Percentiles rank a stretch among this genome's conserved stretches.
Conservation (phyloP, 345 rosid species). For the Moringa oleifera region DNA sequence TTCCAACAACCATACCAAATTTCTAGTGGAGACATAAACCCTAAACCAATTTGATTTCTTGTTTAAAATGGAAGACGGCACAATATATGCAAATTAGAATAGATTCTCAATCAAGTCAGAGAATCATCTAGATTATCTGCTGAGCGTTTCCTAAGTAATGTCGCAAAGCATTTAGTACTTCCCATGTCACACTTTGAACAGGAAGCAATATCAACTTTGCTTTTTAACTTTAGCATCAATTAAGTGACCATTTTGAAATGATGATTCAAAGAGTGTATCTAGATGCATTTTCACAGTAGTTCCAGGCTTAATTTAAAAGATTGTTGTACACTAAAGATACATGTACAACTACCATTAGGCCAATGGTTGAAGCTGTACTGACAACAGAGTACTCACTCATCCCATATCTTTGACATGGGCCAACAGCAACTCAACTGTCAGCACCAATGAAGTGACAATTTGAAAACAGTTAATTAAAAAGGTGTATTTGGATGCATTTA, state of each 20-base stretch:
- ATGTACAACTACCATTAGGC: background rate
- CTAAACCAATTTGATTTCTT: too few species aligned
- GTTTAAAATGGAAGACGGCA: background rate
- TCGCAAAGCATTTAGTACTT: slow-evolving; percentile 46
- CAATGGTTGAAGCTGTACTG: background rate
- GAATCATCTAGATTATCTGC: background rate
- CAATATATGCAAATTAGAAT: background rate
- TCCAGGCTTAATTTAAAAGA: background rate
- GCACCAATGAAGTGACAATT: slow-evolving; percentile 32
- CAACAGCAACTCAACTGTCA: slow-evolving; percentile 30
- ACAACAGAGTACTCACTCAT: slow-evolving; percentile 24
- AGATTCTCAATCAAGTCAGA: background rate
- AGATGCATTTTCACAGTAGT: slow-evolving; percentile 42
- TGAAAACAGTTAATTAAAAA: slow-evolving; percentile 17
- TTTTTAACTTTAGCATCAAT: slow-evolving; percentile 61
- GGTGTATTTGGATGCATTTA: slow-evolving; percentile 26
- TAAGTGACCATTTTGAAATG: slow-evolving; percentile 74
- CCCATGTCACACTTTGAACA: slow-evolving; percentile 50
- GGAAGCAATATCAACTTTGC: slow-evolving; percentile 55
- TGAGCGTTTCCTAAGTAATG: slow-evolving; percentile 21
- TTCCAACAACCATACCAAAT: background rate
- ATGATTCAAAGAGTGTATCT: slow-evolving; percentile 73
- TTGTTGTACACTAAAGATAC: background rate
- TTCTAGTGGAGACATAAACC: too few species aligned
- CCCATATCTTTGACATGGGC: slow-evolving; percentile 23